These are phyloP conservation scores for Salix brachista DNA, from an alignment of 345 rosid species.

Conservation along the genomic window DNA sequence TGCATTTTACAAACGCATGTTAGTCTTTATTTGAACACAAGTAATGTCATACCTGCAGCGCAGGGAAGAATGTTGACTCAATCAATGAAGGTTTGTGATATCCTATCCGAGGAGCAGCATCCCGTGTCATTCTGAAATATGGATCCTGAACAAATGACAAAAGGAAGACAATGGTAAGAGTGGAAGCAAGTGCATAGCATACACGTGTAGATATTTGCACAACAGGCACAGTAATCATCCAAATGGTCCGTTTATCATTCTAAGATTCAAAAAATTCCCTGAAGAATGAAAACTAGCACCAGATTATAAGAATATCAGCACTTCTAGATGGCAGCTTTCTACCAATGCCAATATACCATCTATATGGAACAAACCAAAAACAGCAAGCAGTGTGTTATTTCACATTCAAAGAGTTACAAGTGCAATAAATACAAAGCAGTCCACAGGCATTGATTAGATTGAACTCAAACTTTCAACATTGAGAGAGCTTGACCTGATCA, in stretches of 20 bases:
- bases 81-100: conserved; percentile 89
- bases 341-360: too few species aligned
- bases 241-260: too few species aligned
- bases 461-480: not conserved
- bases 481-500: conserved; percentile 62
- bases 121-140: conserved; percentile 95
- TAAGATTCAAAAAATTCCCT: too few species aligned
- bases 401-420: not conserved
- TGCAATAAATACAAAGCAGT: not conserved
- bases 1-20: too few species aligned
- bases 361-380: not conserved
- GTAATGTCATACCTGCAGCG: conserved; percentile 14
- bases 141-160: conserved; percentile 65
- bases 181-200: not conserved
- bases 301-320: too few species aligned
- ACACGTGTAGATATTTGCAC: too few species aligned
- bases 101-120: conserved; percentile 93
- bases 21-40: not conserved
- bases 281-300: too few species aligned
- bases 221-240: too few species aligned
- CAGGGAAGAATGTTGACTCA: conserved; percentile 66
- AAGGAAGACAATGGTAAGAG: conserved; percentile 5
- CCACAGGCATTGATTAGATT: not conserved
- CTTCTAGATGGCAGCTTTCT: too few species aligned
- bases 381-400: not conserved